Evolutionary conservation across 1,284 basidiomycete genomes (phyloP).

Genomic region (Puccinia polysora): DNA sequence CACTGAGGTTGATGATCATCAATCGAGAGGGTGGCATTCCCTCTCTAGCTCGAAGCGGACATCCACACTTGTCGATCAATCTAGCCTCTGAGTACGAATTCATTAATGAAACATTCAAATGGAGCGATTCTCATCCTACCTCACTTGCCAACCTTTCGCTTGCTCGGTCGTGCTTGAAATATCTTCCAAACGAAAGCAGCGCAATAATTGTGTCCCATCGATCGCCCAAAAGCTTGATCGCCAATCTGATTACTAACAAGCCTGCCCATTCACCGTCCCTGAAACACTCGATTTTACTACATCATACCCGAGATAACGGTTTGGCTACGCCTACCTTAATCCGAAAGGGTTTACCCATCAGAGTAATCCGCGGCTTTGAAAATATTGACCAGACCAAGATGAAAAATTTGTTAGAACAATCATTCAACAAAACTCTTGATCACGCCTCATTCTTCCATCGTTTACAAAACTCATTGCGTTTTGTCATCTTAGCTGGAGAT

Average conservation of each 20-base stretch:
- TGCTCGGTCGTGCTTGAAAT: slow-evolving; percentile 76
- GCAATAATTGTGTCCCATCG: slow-evolving; percentile 96
- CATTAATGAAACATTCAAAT: slow-evolving; percentile 81
- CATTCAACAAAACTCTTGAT: slow-evolving; percentile 74
- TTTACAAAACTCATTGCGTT: slow-evolving; percentile 73
- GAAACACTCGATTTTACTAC: slow-evolving; percentile 80
- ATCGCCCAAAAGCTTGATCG: slow-evolving; percentile 89
- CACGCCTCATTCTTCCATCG: slow-evolving; percentile 71
- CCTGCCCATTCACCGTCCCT: slow-evolving; percentile 92
- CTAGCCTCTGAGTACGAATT: slow-evolving; percentile 79
- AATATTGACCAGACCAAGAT: slow-evolving; percentile 71
- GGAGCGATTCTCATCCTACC: slow-evolving; percentile 75
- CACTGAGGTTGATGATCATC: slow-evolving; percentile 93
- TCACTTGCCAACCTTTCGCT: slow-evolving; percentile 82
- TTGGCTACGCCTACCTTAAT: slow-evolving; percentile 88
- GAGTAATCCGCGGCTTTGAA: slow-evolving; percentile 65
- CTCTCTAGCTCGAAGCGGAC: slow-evolving; percentile 88
- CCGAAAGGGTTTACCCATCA: slow-evolving; percentile 79
- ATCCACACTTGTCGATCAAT: slow-evolving; percentile 95
- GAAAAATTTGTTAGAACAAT: slow-evolving; percentile 74
- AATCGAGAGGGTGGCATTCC: slow-evolving; percentile 95
- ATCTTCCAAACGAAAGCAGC: slow-evolving; percentile 89
- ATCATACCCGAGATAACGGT: slow-evolving; percentile 72
- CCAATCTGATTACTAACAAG: slow-evolving; percentile 96
- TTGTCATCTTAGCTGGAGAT: slow-evolving; percentile 89